Percentiles rank a stretch among this genome's conserved stretches.
phyloP scores from a whole-genome alignment of 805 yeast species.

The Candida pseudofarinosa region DNA sequence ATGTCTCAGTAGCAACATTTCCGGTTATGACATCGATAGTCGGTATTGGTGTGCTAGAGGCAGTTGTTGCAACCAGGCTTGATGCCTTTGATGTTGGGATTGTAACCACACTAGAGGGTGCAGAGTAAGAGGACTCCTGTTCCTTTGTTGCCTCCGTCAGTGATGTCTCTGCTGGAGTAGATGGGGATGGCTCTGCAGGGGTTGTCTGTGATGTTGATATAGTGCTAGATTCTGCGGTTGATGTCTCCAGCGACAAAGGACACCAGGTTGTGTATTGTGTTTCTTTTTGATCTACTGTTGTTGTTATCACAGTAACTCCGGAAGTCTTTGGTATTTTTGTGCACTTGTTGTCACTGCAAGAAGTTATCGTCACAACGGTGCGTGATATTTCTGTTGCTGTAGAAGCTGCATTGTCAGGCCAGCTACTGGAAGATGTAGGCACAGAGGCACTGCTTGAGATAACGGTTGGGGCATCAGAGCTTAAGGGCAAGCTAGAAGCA shows the following conservation, averaged over 20 bases:
- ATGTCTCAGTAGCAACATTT: constrained; percentile 34
- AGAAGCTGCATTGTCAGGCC: no score
- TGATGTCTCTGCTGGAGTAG: constrained; percentile 1
- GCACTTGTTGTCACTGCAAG: constrained; percentile 35
- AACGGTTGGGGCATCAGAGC: not conserved
- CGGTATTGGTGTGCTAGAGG: constrained; percentile 11
- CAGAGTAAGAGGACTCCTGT: constrained; percentile 1
- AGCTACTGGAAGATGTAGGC: not conserved
- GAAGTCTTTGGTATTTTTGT: constrained; percentile 25
- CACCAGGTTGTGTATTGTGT: constrained; percentile 40
- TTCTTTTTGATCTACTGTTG: constrained; percentile 28
- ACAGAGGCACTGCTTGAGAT: constrained; percentile 4
- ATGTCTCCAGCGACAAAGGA: constrained; percentile 16
- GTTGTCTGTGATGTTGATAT: constrained; percentile 7
- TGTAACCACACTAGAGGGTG: constrained; percentile 1
- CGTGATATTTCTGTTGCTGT: constrained; percentile 18
- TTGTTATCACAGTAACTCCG: constrained; percentile 24
- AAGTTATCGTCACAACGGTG: constrained; percentile 32
- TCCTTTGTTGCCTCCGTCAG: constrained; percentile 4
- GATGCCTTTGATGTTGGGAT: not conserved
- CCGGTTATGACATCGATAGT: constrained; percentile 40
- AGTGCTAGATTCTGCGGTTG: constrained; percentile 5
- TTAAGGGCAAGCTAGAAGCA: constrained; percentile 4
- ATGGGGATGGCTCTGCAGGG: constrained; percentile 6
- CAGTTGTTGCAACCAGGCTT: constrained; percentile 4